phyloP scores from a whole-genome alignment of 2,329 filamentous ascomycete genomes.

The Dryadomyces quercus-mongolicae region DNA sequence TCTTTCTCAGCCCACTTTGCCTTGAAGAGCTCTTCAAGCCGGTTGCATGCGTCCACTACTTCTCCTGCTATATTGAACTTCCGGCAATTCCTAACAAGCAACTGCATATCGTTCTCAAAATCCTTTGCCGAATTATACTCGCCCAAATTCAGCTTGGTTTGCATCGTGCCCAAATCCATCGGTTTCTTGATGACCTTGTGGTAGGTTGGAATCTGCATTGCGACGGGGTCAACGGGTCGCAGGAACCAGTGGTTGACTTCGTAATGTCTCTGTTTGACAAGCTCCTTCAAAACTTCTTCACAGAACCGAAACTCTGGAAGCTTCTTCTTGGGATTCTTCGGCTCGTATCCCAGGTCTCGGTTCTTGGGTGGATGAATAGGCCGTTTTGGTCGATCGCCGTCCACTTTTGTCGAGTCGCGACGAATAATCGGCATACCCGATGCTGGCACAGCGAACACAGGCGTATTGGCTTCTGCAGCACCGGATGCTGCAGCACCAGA shows the following conservation, averaged over 20 bases:
- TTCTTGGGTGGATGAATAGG: slow-evolving; percentile 85
- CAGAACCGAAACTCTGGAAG: slow-evolving; percentile 85
- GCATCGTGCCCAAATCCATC: slow-evolving; percentile 85
- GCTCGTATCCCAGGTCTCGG: slow-evolving; percentile 80
- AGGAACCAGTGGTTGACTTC: slow-evolving; percentile 63
- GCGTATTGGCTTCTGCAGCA: slow-evolving; percentile 20
- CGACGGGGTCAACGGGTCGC: slow-evolving; percentile 81
- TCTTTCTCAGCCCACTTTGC: slow-evolving; percentile 66
- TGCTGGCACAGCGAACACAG: slow-evolving; percentile 58
- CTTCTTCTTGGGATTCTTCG: slow-evolving; percentile 76
- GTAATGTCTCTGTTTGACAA: slow-evolving; percentile 63
- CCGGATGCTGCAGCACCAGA: slow-evolving; percentile 17
- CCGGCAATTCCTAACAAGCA: slow-evolving; percentile 83
- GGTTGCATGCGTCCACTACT: slow-evolving; percentile 43
- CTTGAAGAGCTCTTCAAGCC: slow-evolving; percentile 65
- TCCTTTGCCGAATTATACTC: slow-evolving; percentile 75
- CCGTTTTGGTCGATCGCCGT: slow-evolving; percentile 74
- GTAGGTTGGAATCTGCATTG: slow-evolving; percentile 85
- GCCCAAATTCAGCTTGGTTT: slow-evolving; percentile 61
- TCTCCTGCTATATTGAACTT: slow-evolving; percentile 57
- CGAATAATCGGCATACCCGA: slow-evolving; percentile 73
- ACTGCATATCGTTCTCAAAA: slow-evolving; percentile 69
- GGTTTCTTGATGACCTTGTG: slow-evolving; percentile 91
- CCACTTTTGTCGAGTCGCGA: slow-evolving; percentile 67
- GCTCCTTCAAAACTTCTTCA: slow-evolving; percentile 65